Base-by-base conservation (phyloP, 2,329 filamentous ascomycete genomes). In the Exophiala viscosa region DNA sequence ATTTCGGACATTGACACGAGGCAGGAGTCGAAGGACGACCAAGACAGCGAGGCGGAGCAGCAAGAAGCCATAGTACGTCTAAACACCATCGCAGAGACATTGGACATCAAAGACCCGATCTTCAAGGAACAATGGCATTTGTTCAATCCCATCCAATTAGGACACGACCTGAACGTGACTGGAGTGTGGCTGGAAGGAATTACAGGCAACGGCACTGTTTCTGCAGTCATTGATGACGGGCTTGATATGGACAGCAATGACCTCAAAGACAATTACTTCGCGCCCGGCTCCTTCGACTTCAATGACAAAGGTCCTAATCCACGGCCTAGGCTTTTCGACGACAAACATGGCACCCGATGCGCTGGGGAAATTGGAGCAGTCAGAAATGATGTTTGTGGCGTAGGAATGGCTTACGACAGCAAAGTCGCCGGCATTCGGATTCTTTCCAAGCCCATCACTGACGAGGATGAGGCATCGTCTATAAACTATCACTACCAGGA, bases 81-180 rank as follows among this genome's bases (percentile, higher is more conserved):
- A 61, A 69, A 79, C 44, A 70, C 78, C 4, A 73, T 95, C 42
- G 84, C 84, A 60, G 70, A 77, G 45, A 74, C 77, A 2, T 76
- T 99, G n/a, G 76, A 77, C 11, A 97, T 99, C 59, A 70, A 76
- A 31, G 93, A 99, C 65, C 93, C 93, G 14, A 95, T 95, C 47
- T 99, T 97, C 71, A 77, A 81, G 38, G 87, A 95, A 51, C 93
- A 99, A 71, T 99, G 93, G 93, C 93, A 99, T 77, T 75, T 99
- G 42, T 85, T 87, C 74, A 99, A 99, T 67, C 78, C 87, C 0
- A 68, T 87, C 5, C 84, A 95, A 62, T 67, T 83, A 0, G 92
- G 91, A 5, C 88, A 97, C 70, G 93, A 99, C 68, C 81, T 99
- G 65, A 99, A 99, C 65, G 90, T 97, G n/a, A 95, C 90, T 0